These are phyloP conservation scores for Neocucurbitaria cava DNA, from an alignment of 2,329 filamentous ascomycete species.

Conservation along the genomic window DNA sequence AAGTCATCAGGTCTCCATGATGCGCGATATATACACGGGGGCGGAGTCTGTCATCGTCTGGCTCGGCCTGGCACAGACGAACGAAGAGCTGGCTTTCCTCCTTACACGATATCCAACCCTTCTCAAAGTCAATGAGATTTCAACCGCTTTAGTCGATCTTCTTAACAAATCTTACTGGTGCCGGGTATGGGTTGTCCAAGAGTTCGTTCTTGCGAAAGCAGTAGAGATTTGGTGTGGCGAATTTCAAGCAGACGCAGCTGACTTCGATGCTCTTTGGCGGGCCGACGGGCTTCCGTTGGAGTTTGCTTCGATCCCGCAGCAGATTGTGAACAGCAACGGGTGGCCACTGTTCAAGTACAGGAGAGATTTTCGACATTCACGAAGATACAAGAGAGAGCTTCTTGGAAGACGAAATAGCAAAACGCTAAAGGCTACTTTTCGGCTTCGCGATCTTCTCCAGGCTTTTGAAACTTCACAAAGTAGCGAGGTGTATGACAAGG, in stretches of 20 bases:
- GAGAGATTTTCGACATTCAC: conserved; percentile 14
- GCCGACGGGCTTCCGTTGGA: neutral
- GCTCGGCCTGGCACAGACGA: conserved; percentile 11
- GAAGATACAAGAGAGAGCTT: conserved; percentile 10
- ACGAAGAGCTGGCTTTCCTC: conserved; percentile 17
- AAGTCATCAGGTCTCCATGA: conserved; percentile 15
- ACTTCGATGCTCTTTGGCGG: conserved; percentile 17
- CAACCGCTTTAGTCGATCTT: conserved; percentile 2
- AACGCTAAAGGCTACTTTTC: conserved; percentile 12
- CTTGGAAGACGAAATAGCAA: conserved; percentile 14
- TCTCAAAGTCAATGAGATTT: conserved; percentile 11
- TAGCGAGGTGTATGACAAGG: conserved; percentile 13
- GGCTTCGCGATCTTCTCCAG: conserved; percentile 17
- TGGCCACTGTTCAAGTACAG: conserved; percentile 19
- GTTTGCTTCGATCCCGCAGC: neutral
- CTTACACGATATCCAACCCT: conserved; percentile 13
- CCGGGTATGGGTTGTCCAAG: conserved; percentile 20
- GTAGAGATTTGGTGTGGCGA: conserved; percentile 21
- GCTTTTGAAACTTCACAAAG: conserved; percentile 17
- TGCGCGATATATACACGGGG: conserved; percentile 19
- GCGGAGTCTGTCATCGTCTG: conserved; percentile 18
- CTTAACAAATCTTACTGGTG: conserved; percentile 20
- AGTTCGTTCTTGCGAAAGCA: conserved; percentile 16
- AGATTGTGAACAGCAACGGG: conserved; percentile 5
- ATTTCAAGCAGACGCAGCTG: conserved; percentile 5